These are phyloP conservation scores for Leccinellum albellum DNA, from an alignment of 768 basidiomycete genomes.

Conservation along the genomic window DNA sequence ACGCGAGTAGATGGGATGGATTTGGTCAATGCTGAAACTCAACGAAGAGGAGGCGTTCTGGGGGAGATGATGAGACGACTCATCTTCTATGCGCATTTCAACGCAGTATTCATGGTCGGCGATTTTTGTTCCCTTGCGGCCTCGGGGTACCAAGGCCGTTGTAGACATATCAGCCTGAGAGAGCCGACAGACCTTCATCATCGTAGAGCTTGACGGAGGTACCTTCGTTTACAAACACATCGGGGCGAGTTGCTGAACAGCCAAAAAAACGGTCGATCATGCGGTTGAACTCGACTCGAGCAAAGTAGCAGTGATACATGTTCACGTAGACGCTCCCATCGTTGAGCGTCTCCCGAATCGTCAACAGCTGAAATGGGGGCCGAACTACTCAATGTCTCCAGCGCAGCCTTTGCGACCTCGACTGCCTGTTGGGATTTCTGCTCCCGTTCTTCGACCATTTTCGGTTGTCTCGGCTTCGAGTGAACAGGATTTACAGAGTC, in stretches of 20 bases:
- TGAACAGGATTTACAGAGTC: conserved; percentile 63
- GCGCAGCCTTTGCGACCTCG: conserved; percentile 87
- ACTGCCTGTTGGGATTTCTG: conserved; percentile 77
- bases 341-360: conserved; percentile 80
- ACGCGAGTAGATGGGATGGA: conserved; percentile 19
- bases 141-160: conserved; percentile 91
- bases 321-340: conserved; percentile 89
- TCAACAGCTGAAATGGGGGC: conserved; percentile 49
- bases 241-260: not conserved
- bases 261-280: conserved; percentile 62
- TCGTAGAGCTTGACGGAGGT: conserved; percentile 76
- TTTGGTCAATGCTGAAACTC: not conserved
- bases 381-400: conserved; percentile 62
- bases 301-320: conserved; percentile 94
- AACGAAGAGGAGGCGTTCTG: not conserved
- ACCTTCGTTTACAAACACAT: conserved; percentile 66
- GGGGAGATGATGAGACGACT: conserved; percentile 1
- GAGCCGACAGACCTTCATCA: conserved; percentile 70
- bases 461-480: conserved; percentile 76
- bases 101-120: conserved; percentile 74
- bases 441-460: conserved; percentile 58
- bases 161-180: conserved; percentile 74
- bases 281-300: conserved; percentile 88
- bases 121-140: conserved; percentile 87
- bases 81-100: conserved; percentile 79